A percentile compares a stretch with the other conserved stretches of the same genome.
phyloP scores from a whole-genome alignment of 352 stramenopile species.

The Pythium dissotocum region DNA sequence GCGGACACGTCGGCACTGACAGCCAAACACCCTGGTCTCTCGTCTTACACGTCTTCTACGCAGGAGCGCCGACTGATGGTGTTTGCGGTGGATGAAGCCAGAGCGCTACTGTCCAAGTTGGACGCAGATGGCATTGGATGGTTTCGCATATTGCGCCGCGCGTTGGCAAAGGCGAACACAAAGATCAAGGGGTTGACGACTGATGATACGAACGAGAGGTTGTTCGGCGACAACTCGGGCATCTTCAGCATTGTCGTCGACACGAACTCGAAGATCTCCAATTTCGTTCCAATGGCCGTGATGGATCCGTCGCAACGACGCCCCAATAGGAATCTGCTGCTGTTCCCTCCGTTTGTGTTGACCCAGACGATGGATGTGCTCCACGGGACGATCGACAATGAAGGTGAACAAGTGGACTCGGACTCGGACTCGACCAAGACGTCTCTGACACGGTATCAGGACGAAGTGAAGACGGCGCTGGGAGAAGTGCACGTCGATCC shows the following conservation, averaged over 20 bases:
- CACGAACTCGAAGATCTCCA: conserved; percentile 19
- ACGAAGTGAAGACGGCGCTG: not conserved
- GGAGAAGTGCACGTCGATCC: not conserved
- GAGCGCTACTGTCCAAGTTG: not conserved
- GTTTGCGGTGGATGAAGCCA: conserved; percentile 8
- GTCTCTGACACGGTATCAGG: not conserved
- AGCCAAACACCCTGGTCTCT: no score
- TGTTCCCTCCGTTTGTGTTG: conserved; percentile 65
- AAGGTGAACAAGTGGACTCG: no score
- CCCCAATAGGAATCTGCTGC: conserved; percentile 55
- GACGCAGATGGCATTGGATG: not conserved
- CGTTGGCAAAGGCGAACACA: conserved; percentile 2
- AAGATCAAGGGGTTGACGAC: not conserved
- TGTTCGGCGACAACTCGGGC: not conserved
- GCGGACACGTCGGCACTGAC: not conserved
- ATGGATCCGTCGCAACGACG: conserved; percentile 36
- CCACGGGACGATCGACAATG: not conserved
- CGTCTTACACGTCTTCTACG: not conserved
- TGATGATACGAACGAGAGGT: no score
- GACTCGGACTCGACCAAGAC: no score
- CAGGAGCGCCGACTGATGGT: conserved; percentile 3
- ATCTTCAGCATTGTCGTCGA: conserved; percentile 42
- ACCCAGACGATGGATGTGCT: conserved; percentile 33
- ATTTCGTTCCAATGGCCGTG: not conserved
- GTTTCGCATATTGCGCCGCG: conserved; percentile 8